These are phyloP conservation scores for Lepidopterella palustris DNA, from an alignment of 495 filamentous ascomycete genomes.

Conservation along the genomic window DNA sequence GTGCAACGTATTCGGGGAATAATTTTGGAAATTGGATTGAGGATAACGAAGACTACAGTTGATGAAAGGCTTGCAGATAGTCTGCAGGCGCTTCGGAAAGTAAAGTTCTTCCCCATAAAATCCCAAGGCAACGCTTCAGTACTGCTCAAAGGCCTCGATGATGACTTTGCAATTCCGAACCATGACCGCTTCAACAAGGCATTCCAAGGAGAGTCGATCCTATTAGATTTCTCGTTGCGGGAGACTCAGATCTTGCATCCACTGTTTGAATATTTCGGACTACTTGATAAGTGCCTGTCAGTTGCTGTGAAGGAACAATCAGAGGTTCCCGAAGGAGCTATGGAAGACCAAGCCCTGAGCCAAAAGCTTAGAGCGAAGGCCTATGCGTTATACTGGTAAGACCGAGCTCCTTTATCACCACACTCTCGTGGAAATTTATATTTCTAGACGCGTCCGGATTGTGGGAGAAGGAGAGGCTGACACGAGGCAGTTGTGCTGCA, in stretches of 20 bases:
- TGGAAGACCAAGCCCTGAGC: background rate
- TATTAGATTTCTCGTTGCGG: slow-evolving; percentile 7
- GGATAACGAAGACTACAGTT: background rate
- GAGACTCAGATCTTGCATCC: slow-evolving; percentile 4
- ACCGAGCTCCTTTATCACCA: background rate
- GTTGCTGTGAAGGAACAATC: slow-evolving; percentile 2
- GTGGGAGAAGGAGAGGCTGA: background rate
- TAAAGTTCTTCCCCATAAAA: slow-evolving; percentile 2
- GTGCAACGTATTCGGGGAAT: background rate
- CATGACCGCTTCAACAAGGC: slow-evolving; percentile 5
- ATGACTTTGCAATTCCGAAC: slow-evolving; percentile 16
- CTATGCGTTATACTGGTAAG: slow-evolving; percentile 17
- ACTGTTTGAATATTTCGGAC: slow-evolving; percentile 2
- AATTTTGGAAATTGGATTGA: slow-evolving; percentile 4
- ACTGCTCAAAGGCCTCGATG: background rate
- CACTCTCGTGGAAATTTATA: background rate
- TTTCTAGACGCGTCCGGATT: background rate
- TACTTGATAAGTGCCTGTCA: slow-evolving; percentile 5
- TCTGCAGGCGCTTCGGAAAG: background rate
- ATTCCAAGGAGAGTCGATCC: background rate
- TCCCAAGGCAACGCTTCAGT: background rate
- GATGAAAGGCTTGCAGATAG: background rate
- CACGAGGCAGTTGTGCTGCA: slow-evolving; percentile 1
- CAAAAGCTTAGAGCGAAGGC: background rate
- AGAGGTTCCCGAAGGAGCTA: background rate